phyloP scores from a whole-genome alignment of 345 rosid genomes.

The Gossypium bickii region DNA sequence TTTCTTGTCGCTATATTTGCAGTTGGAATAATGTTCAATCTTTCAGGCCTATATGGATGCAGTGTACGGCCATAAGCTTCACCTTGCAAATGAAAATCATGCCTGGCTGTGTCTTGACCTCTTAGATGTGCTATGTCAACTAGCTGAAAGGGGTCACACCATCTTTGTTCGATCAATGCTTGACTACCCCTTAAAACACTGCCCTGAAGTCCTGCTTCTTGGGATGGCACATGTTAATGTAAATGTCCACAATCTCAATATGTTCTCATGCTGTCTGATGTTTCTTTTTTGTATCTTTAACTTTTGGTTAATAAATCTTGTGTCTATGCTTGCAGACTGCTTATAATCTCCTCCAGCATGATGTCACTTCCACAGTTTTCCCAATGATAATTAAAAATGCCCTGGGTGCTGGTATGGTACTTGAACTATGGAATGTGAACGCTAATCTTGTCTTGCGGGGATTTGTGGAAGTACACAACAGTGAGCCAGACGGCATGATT shows the following conservation, averaged over 20 bases:
- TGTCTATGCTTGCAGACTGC: conserved; percentile 56
- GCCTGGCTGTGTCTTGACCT: conserved; percentile 96
- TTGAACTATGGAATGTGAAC: conserved; percentile 74
- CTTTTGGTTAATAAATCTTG: conserved; percentile 13
- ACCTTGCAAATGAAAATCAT: conserved; percentile 64
- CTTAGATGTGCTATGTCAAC: conserved; percentile 74
- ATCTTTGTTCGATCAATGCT: conserved; percentile 60
- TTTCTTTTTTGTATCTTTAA: not conserved
- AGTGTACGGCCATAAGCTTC: conserved; percentile 61
- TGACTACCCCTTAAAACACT: conserved; percentile 72
- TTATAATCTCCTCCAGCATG: conserved; percentile 73
- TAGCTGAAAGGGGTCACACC: conserved; percentile 85
- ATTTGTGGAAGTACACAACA: conserved; percentile 47
- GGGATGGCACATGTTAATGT: conserved; percentile 86
- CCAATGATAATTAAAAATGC: conserved; percentile 56
- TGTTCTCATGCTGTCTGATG: not conserved
- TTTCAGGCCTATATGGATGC: conserved; percentile 67
- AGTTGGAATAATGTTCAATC: conserved; percentile 15
- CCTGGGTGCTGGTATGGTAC: conserved; percentile 47
- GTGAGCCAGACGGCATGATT: conserved; percentile 49
- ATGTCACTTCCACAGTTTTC: conserved; percentile 59
- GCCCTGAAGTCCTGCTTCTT: conserved; percentile 83
- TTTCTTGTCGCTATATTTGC: conserved; percentile 7
- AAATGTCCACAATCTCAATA: conserved; percentile 13
- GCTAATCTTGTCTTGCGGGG: conserved; percentile 70